These are phyloP conservation scores for Neophaeococcomyces aloes DNA, from an alignment of 2,329 filamentous ascomycete genomes.

Conservation along the genomic window DNA sequence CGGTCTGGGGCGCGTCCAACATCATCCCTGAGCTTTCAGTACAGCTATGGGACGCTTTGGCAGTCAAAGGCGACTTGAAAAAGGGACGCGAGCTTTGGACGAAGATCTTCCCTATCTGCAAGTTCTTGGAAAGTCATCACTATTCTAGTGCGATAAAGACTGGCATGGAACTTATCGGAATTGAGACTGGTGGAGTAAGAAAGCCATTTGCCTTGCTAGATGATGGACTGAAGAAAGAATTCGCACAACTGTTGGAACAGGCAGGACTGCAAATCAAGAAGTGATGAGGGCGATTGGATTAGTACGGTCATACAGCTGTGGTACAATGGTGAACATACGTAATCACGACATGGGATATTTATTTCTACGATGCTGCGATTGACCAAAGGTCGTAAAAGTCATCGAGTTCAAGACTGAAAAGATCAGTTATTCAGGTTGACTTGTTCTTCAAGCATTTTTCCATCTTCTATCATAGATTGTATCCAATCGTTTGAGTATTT, in stretches of 20 bases:
- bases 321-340: too few relatives aligned
- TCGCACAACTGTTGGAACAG: constrained; percentile 29
- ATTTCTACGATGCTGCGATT: too few relatives aligned
- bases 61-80: constrained; percentile 34
- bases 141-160: constrained; percentile 42
- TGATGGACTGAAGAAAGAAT: constrained; percentile 26
- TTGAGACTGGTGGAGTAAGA: constrained; percentile 38
- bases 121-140: constrained; percentile 40
- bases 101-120: constrained; percentile 42
- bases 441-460: too few relatives aligned
- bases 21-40: constrained; percentile 41
- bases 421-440: too few relatives aligned
- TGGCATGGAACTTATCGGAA: constrained; percentile 36
- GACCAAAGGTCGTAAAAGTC: too few relatives aligned
- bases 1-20: constrained; percentile 43
- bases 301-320: too few relatives aligned
- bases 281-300: too few relatives aligned
- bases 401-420: too few relatives aligned
- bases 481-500: too few relatives aligned
- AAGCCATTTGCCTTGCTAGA: constrained; percentile 39
- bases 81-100: constrained; percentile 38
- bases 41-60: constrained; percentile 39
- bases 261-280: constrained; percentile 32
- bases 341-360: too few relatives aligned
- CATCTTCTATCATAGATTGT: too few relatives aligned